Base-by-base conservation (phyloP, 805 yeast genomes). In the Kodamaea fukazawae region DNA sequence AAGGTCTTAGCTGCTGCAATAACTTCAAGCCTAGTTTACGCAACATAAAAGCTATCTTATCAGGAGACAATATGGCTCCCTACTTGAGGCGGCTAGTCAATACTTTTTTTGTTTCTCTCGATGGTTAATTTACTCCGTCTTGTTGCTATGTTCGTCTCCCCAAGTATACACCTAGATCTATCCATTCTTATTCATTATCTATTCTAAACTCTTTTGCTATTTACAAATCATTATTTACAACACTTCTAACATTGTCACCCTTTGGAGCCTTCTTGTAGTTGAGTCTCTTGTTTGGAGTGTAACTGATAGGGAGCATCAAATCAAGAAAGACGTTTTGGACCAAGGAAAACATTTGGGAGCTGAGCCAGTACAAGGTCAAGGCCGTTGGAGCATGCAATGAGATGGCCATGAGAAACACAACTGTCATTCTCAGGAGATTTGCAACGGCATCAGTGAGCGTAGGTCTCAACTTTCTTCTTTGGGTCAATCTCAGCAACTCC, bases 361-460 rank as follows among this genome's bases (percentile, higher is more conserved):
- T 79, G 22, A 87, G 73, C 99, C 98, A 91, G 62, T 90, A 91
- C n/a, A 88, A 57, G 0, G 83, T 78, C 26, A 90, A 64, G 0
- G 95, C 87, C 20, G 82, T 68, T 0, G 98, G 96, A 0, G 96
- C 95, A 52, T 89, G 93, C 29, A 89, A 77, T 0, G 96, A 73
- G 13, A 89, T 69, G 4, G 88, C 89, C 83, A 88, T 87, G 61
- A 91, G 69, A 47, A 86, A 79, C 1, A 89, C 79, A 38, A 86
- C 78, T 15, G 91, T 79, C 47, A 86, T 70, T 51, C 96, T 70
- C 2, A 95, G 78, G 2, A 86, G 54, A 45, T 80, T 87, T 40
- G 86, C 72, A 26, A 90, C 54, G 2, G 87, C 74, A 50, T 80
- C 86, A 36, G 78, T 70, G 4, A 78, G 61, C 1, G 84, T 78